A percentile compares a stretch with the other conserved stretches of the same genome.
Conservation (phyloP, 129 eudicot species). For the Daucus carota region DNA sequence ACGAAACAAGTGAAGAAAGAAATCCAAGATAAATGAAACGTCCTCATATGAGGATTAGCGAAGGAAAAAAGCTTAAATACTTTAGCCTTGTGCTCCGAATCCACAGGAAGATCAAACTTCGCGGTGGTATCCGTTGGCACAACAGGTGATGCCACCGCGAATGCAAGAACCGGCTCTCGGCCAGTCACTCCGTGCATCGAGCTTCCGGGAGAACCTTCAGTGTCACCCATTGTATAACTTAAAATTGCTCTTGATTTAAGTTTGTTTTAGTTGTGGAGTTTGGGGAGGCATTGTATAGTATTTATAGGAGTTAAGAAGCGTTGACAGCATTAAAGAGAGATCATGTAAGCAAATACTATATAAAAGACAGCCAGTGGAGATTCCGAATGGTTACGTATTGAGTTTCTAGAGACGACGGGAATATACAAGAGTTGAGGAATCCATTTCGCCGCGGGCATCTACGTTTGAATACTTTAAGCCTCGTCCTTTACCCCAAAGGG, state of each 20-base stretch:
- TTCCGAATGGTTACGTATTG: constrained; percentile 22
- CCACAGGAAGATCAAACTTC: constrained; percentile 68
- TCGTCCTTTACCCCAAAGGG: constrained; percentile 34
- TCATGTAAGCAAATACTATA: background rate
- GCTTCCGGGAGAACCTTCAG: constrained; percentile 62
- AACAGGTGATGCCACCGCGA: constrained; percentile 43
- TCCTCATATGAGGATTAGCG: constrained; percentile 78
- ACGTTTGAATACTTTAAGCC: constrained; percentile 12
- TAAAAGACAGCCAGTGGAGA: constrained; percentile 24
- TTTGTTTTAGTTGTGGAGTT: background rate
- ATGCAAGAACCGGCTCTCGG: constrained; percentile 49
- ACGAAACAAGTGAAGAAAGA: constrained; percentile 63
- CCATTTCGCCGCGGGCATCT: constrained; percentile 41
- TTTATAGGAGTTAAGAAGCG: constrained; percentile 4
- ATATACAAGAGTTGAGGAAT: constrained; percentile 12
- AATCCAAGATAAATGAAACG: constrained; percentile 78
- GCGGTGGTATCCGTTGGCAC: constrained; percentile 45
- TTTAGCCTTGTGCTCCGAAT: constrained; percentile 69
- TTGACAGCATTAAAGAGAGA: constrained; percentile 28
- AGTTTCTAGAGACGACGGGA: background rate
- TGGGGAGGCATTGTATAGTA: background rate
- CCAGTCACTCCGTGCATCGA: constrained; percentile 86
- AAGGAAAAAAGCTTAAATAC: constrained; percentile 48
- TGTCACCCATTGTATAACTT: constrained; percentile 19
- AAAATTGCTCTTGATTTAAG: background rate